Evolutionary conservation across 805 yeast species (phyloP).

Genomic region (Lachancea kluyveri): DNA sequence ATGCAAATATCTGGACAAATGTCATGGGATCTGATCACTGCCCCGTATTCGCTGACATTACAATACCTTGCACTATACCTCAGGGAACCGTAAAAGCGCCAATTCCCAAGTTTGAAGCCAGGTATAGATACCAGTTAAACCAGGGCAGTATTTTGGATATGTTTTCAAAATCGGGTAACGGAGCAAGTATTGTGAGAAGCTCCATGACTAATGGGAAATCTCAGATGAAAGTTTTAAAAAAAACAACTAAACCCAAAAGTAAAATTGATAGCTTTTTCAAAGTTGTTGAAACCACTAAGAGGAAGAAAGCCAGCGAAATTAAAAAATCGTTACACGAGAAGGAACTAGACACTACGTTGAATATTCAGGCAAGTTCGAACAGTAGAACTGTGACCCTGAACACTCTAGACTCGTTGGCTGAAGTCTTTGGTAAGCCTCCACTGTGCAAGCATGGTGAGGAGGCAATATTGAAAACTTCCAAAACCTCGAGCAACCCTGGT

Average conservation of each 20-base stretch:
- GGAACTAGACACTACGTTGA: background rate
- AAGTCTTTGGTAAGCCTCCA: conserved; percentile 33
- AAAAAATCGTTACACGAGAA: background rate
- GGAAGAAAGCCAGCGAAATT: conserved; percentile 1
- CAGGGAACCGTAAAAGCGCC: conserved; percentile 4
- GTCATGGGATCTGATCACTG: conserved; percentile 92
- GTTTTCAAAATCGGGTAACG: conserved; percentile 24
- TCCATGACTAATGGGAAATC: background rate
- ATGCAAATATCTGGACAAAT: conserved; percentile 55
- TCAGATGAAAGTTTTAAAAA: background rate
- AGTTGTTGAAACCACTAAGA: conserved; percentile 2
- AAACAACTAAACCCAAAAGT: background rate
- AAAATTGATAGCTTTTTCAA: background rate
- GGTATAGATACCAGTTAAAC: conserved; percentile 37
- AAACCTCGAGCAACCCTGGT: conserved; percentile 39
- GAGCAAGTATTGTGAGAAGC: conserved; percentile 4
- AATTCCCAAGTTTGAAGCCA: conserved; percentile 48
- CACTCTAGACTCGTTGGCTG: conserved; percentile 10
- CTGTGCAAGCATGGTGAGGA: conserved; percentile 42
- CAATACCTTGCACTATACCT: conserved; percentile 10
- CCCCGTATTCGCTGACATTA: conserved; percentile 73
- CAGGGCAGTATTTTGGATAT: conserved; percentile 31
- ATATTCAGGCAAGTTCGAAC: too few relatives aligned
- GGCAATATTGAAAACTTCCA: conserved; percentile 42
- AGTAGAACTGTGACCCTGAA: too few relatives aligned